These are phyloP conservation scores for Podila minutissima DNA, from an alignment of 192 early-diverging fungal species.

Conservation along the genomic window DNA sequence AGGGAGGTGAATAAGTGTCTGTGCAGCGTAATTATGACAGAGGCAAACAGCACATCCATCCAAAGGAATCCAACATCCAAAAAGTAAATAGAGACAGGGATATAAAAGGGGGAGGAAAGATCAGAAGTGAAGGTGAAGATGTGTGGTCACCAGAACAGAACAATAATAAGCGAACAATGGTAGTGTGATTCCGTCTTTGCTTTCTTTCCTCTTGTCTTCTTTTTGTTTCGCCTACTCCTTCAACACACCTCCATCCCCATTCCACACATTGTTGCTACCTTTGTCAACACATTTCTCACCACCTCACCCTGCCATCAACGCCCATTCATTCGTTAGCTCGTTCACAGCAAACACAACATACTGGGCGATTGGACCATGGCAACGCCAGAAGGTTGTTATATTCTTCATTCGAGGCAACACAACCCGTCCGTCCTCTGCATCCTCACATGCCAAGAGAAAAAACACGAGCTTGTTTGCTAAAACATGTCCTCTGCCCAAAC, in stretches of 20 bases:
- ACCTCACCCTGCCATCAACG: neutral
- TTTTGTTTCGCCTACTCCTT: neutral
- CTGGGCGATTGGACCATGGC: conserved; percentile 3
- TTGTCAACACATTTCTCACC: neutral
- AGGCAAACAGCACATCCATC: too few species aligned
- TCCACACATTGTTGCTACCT: neutral
- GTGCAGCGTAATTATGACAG: too few species aligned
- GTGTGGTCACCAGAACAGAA: neutral
- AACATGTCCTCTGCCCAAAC: neutral
- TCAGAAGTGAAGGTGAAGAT: too few species aligned
- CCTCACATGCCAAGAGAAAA: neutral
- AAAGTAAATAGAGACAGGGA: too few species aligned
- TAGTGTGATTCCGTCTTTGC: neutral
- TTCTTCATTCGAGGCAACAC: neutral
- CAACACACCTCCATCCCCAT: neutral
- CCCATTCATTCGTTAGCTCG: too few species aligned
- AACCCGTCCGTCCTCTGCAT: neutral
- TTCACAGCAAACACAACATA: too few species aligned
- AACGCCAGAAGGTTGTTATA: conserved; percentile 7
- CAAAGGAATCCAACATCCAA: too few species aligned
- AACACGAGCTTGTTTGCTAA: neutral
- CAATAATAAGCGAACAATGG: neutral
- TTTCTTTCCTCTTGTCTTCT: neutral
- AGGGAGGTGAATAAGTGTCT: too few species aligned
- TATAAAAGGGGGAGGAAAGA: too few species aligned